These are phyloP conservation scores for Metroxylon sagu DNA, from an alignment of 176 grass and related monocot species.

Conservation along the genomic window DNA sequence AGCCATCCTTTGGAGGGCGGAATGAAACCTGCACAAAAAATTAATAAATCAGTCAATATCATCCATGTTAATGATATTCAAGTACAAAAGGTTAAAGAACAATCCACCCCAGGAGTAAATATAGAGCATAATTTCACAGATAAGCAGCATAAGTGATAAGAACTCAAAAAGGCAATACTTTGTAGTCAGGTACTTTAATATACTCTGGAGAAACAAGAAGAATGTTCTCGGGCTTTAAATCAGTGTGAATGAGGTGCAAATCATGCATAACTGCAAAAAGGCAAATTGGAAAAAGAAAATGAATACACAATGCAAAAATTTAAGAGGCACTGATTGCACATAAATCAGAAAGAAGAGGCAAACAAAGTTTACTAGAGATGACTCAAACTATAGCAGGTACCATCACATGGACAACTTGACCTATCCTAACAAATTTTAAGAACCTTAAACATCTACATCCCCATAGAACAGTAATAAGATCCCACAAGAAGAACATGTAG, in stretches of 20 bases:
- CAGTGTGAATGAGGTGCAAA: conserved; percentile 98
- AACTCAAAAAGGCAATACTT: conserved; percentile 47
- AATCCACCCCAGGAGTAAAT: too few relatives aligned
- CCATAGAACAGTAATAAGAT: background rate
- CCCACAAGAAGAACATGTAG: background rate
- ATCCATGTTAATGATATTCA: too few relatives aligned
- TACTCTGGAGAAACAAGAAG: conserved; percentile 95
- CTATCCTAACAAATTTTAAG: too few relatives aligned
- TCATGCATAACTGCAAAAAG: conserved; percentile 96
- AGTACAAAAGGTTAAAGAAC: too few relatives aligned
- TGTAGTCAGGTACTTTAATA: conserved; percentile 96
- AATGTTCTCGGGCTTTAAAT: conserved; percentile 99
- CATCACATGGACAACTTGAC: too few relatives aligned
- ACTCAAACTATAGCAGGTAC: too few relatives aligned
- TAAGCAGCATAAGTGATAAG: too few relatives aligned
- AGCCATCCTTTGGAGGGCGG: conserved; percentile 54
- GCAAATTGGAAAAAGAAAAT: conserved; percentile 50
- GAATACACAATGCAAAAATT: conserved; percentile 25
- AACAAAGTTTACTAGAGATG: conserved; percentile 1
- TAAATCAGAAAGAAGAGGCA: conserved; percentile 13
- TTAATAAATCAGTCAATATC: background rate
- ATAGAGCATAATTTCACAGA: too few relatives aligned
- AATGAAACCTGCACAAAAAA: conserved; percentile 35
- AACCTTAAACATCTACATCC: too few relatives aligned
- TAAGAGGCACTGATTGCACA: background rate